phyloP scores from a whole-genome alignment of 371 early-diverging fungal genomes.

The Furculomyces boomerangus region DNA sequence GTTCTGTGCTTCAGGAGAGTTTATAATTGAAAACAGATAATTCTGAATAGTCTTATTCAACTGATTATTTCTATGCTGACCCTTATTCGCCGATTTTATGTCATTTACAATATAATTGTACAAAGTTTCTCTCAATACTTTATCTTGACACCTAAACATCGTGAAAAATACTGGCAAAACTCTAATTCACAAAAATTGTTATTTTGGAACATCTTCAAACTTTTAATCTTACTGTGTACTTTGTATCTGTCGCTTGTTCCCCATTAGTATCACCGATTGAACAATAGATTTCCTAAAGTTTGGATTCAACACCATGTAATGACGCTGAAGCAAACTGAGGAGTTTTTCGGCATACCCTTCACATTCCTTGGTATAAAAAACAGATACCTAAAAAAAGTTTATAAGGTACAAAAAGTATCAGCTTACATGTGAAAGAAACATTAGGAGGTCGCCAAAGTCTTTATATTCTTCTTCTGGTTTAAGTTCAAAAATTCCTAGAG shows the following conservation, averaged over 20 bases:
- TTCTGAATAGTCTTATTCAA: conserved; percentile 89
- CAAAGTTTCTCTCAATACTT: conserved; percentile 64
- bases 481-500: conserved; percentile 64
- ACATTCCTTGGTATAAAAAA: conserved; percentile 68
- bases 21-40: conserved; percentile 87
- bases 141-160: conserved; percentile 82
- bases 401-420: neutral
- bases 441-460: conserved; percentile 68
- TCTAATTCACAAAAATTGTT: too few relatives aligned
- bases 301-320: conserved; percentile 57
- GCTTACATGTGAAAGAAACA: conserved; percentile 65
- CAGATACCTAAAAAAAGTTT: conserved; percentile 24
- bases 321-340: conserved; percentile 55
- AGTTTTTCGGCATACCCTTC: conserved; percentile 61
- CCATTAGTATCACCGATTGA: conserved; percentile 72
- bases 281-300: conserved; percentile 74
- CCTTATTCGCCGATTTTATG: conserved; percentile 69
- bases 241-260: conserved; percentile 63
- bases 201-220: too few relatives aligned
- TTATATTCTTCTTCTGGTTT: conserved; percentile 70
- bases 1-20: conserved; percentile 28
- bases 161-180: conserved; percentile 78
- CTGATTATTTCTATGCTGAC: conserved; percentile 83
- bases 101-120: conserved; percentile 86
- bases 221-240: too few relatives aligned